phyloP scores from a whole-genome alignment of 2,329 filamentous ascomycete genomes.

The Chaetomium globosum region DNA sequence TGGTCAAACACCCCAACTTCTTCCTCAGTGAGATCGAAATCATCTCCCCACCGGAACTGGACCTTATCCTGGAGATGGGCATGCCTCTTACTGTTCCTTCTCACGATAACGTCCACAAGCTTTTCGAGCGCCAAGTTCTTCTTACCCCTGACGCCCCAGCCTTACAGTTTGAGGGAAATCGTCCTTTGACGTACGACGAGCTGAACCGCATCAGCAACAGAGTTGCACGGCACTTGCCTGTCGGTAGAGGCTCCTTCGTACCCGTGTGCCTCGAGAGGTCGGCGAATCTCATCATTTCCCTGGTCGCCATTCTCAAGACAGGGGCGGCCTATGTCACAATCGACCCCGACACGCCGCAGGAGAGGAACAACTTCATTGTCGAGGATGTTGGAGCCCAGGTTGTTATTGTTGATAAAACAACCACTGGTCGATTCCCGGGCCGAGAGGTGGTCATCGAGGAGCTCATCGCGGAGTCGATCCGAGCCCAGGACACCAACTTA shows the following conservation, averaged over 20 bases:
- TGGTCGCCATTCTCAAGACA: constrained; percentile 6
- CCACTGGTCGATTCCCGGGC: neutral
- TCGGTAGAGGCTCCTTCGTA: neutral
- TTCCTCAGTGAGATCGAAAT: neutral
- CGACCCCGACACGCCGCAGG: neutral
- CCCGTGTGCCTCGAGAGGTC: neutral
- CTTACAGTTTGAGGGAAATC: neutral
- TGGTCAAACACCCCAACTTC: neutral
- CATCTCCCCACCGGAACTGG: neutral
- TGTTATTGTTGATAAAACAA: neutral
- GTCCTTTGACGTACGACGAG: neutral
- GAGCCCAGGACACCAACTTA: neutral
- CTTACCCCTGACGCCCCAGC: neutral
- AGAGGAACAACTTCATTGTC: neutral
- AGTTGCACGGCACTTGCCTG: neutral
- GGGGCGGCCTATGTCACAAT: neutral
- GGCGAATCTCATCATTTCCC: neutral
- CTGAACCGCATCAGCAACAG: constrained; percentile 1
- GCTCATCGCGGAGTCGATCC: neutral
- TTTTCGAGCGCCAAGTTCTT: neutral
- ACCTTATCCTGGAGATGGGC: neutral
- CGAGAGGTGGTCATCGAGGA: neutral
- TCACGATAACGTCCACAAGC: neutral
- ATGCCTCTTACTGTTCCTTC: neutral
- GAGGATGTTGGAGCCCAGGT: neutral